Conservation (phyloP, 73 alveolate genomes). For the Durusdinium trenchii region DNA sequence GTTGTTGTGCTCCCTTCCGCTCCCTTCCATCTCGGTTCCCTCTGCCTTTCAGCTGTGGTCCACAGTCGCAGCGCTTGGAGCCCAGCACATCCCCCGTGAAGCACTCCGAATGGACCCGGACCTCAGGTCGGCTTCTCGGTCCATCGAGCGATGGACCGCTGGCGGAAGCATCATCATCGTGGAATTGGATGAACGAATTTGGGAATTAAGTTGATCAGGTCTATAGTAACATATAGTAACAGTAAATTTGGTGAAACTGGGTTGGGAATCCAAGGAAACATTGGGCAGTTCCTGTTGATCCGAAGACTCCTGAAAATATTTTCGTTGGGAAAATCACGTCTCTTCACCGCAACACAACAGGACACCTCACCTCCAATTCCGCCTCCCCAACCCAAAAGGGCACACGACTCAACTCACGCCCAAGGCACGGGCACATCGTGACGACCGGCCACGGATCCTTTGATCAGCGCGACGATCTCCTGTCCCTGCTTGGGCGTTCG, state of each 20-base stretch:
- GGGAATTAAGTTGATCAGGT: too few species aligned
- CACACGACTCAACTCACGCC: too few species aligned
- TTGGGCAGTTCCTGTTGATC: too few species aligned
- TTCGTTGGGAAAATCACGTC: too few species aligned
- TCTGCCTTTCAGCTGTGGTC: slow-evolving; percentile 51
- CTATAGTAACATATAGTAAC: neutral
- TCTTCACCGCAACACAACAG: too few species aligned
- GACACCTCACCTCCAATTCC: too few species aligned
- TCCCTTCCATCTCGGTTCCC: neutral
- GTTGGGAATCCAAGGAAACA: neutral
- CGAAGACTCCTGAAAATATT: too few species aligned
- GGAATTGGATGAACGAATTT: too few species aligned
- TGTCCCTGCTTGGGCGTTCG: slow-evolving; percentile 74
- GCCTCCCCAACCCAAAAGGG: too few species aligned
- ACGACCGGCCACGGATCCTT: slow-evolving; percentile 67
- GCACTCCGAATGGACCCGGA: slow-evolving; percentile 92
- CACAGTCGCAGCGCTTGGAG: slow-evolving; percentile 95
- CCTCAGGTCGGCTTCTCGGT: neutral
- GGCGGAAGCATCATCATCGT: too few species aligned
- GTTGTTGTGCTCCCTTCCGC: neutral
- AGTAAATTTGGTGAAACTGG: neutral
- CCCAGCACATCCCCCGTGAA: slow-evolving; percentile 95
- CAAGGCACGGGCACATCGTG: slow-evolving; percentile 33
- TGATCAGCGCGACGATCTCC: slow-evolving; percentile 88
- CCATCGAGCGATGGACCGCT: too few species aligned